Evolutionary conservation across 2,329 filamentous ascomycete genomes (phyloP).

Genomic region (Ceratocystis colombiana): DNA sequence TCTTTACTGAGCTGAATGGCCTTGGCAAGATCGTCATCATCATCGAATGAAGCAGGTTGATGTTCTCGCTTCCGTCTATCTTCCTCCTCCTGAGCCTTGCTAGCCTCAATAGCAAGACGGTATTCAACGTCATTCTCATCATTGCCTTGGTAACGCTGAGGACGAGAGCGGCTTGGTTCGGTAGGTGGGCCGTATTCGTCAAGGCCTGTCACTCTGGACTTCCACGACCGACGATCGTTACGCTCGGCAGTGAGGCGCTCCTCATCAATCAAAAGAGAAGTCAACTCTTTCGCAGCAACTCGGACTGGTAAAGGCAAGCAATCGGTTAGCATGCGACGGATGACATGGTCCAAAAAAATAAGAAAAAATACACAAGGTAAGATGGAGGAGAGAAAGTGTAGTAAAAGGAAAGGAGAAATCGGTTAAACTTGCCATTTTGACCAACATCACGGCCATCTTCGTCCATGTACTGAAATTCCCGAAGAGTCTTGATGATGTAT

Average conservation of each 20-base stretch:
- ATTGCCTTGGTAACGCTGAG: constrained; percentile 41
- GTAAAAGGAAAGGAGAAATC: neutral
- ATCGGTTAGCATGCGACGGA: constrained; percentile 22
- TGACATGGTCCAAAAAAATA: neutral
- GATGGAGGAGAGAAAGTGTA: no score
- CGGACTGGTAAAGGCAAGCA: constrained; percentile 56
- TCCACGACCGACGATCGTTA: constrained; percentile 88
- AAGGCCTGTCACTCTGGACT: constrained; percentile 85
- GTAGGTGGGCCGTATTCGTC: constrained; percentile 60
- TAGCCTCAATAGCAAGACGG: constrained; percentile 81
- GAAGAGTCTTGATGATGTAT: constrained; percentile 96
- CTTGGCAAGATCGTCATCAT: constrained; percentile 85
- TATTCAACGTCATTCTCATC: constrained; percentile 90
- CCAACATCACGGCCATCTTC: constrained; percentile 93
- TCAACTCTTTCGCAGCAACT: constrained; percentile 91
- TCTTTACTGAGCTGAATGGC: constrained; percentile 90
- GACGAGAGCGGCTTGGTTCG: constrained; percentile 35
- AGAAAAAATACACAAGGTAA: neutral
- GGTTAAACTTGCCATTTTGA: constrained; percentile 65
- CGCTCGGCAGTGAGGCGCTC: constrained; percentile 83
- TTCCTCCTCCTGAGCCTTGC: constrained; percentile 89
- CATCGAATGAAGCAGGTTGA: constrained; percentile 41
- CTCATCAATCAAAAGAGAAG: constrained; percentile 82
- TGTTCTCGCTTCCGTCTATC: constrained; percentile 64
- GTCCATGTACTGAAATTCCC: constrained; percentile 93